A percentile compares a stretch with the other conserved stretches of the same genome.
Evolutionary conservation across 2,329 filamentous ascomycete species (phyloP).

Genomic region (Aureobasidium vineae): DNA sequence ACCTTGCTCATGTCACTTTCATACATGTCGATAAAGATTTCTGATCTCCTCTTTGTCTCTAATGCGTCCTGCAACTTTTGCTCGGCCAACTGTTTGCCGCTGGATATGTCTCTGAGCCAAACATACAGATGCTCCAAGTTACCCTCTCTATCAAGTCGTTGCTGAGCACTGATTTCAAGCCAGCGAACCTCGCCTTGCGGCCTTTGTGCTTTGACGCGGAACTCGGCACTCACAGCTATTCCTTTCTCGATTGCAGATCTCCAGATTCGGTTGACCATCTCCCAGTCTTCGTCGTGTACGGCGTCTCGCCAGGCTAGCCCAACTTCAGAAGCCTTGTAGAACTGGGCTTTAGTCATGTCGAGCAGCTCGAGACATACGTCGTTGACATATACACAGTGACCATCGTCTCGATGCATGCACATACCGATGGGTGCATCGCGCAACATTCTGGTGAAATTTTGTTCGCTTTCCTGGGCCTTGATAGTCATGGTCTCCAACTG

Average conservation of each 20-base stretch:
- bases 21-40: conserved; percentile 38
- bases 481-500: conserved; percentile 37
- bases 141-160: background rate
- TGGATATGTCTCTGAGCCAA: conserved; percentile 5
- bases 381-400: conserved; percentile 43
- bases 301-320: conserved; percentile 30
- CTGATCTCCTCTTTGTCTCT: conserved; percentile 39
- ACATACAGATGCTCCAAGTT: conserved; percentile 6
- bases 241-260: background rate
- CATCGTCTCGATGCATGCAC: conserved; percentile 28
- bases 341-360: conserved; percentile 30
- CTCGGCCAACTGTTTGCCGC: conserved; percentile 27
- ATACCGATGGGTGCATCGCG: conserved; percentile 44
- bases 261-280: background rate
- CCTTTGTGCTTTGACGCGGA: conserved; percentile 4
- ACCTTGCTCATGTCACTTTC: background rate
- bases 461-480: conserved; percentile 39
- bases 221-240: conserved; percentile 1
- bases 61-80: conserved; percentile 38
- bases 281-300: conserved; percentile 13
- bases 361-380: conserved; percentile 43
- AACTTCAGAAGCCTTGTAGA: conserved; percentile 20
- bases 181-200: background rate
- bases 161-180: conserved; percentile 2
- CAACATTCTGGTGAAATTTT: conserved; percentile 43